Conservation (phyloP, 192 early-diverging fungal genomes). For the Entomortierella lignicola region DNA sequence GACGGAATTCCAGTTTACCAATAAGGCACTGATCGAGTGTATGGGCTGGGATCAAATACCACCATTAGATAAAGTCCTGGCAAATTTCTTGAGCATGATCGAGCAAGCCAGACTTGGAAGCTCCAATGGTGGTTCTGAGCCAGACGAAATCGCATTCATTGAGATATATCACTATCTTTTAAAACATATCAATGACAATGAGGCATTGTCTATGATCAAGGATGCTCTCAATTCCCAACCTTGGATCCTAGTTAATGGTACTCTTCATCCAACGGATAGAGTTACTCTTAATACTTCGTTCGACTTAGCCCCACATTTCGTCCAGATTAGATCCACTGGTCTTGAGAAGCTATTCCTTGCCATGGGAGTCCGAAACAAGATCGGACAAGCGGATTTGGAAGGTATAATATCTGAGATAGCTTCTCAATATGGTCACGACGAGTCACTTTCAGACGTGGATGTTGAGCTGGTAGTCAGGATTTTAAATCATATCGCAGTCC, state of each 20-base stretch:
- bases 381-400: constrained; percentile 12
- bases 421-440: constrained; percentile 3
- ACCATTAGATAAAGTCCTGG: constrained; percentile 27
- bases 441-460: constrained; percentile 2
- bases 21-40: neutral
- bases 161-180: constrained; percentile 10
- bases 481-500: neutral
- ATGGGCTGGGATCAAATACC: constrained; percentile 18
- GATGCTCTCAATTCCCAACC: neutral
- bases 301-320: constrained; percentile 12
- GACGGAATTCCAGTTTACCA: neutral
- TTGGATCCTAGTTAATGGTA: constrained; percentile 19
- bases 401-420: neutral
- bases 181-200: neutral
- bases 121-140: neutral
- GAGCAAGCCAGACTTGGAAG: neutral
- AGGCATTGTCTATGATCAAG: constrained; percentile 1
- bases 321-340: neutral
- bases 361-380: constrained; percentile 17
- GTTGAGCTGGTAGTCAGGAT: constrained; percentile 6
- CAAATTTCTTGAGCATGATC: constrained; percentile 11
- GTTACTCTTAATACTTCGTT: constrained; percentile 7
- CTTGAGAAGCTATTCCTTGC: constrained; percentile 10
- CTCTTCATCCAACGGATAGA: constrained; percentile 7
- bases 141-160: neutral